phyloP scores from a whole-genome alignment of 495 filamentous ascomycete species.

The Zalerion maritima region DNA sequence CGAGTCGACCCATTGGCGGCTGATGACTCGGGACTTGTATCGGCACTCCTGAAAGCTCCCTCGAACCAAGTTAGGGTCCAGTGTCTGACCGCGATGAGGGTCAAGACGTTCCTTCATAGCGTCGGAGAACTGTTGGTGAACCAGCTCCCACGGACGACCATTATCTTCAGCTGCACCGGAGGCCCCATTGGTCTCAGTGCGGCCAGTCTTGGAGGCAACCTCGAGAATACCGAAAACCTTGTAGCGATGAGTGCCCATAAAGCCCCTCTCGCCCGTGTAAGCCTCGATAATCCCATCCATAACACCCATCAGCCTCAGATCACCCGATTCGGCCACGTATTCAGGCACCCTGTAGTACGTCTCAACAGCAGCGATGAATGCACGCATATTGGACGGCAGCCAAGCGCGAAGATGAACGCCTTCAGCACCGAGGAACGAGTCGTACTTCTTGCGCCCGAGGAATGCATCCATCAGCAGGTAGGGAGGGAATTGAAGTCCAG shows the following conservation, averaged over 20 bases:
- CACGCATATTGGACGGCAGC: constrained; percentile 32
- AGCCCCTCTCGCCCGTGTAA: constrained; percentile 34
- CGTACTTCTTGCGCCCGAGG: constrained; percentile 32
- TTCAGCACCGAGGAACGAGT: constrained; percentile 33
- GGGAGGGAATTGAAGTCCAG: constrained; percentile 32
- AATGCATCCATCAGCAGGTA: constrained; percentile 40
- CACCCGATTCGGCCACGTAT: constrained; percentile 30
- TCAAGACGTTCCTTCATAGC: constrained; percentile 38
- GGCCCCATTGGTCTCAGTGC: constrained; percentile 34
- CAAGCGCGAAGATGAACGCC: constrained; percentile 33
- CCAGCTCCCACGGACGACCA: constrained; percentile 33
- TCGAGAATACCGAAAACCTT: constrained; percentile 40
- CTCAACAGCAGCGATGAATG: constrained; percentile 38
- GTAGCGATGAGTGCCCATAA: constrained; percentile 38
- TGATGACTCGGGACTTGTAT: constrained; percentile 25
- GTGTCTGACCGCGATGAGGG: constrained; percentile 21
- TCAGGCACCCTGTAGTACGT: constrained; percentile 34
- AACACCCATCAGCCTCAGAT: constrained; percentile 29
- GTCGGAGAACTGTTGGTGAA: constrained; percentile 34
- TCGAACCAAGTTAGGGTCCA: constrained; percentile 36
- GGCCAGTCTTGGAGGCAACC: constrained; percentile 34
- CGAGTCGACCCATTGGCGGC: constrained; percentile 26
- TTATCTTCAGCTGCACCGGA: constrained; percentile 25
- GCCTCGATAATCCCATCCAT: constrained; percentile 34
- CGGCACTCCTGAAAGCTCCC: constrained; percentile 37